Base-by-base conservation (phyloP, 2,329 filamentous ascomycete species). In the Rhinocladiella mackenziei region DNA sequence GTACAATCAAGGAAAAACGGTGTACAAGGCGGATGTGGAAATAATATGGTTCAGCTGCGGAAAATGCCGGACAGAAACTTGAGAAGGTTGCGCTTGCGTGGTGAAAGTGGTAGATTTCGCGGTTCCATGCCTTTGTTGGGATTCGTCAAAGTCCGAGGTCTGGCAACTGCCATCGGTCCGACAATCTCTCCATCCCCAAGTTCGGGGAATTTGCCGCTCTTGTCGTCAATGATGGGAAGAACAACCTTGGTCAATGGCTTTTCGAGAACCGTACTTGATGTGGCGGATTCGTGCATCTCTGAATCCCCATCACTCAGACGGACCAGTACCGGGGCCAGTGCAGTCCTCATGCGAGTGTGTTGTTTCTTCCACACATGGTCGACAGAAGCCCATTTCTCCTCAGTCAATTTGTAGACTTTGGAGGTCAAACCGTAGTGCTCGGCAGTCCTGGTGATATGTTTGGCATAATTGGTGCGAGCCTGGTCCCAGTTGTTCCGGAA, bases 131-230 rank as follows among this genome's bases (percentile, higher is more conserved):
- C 55, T 45, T 36, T 54, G 41, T 26, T 43, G 17, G 22, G 47
- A 30, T 36, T 35, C 5, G 60, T 61, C n/a, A 38, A 22, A 15
- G 41, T 33, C 13, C 51, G 43, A 15, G 55, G 49, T 2, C 65
- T 66, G 4, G 63, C 67, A 23, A 70, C 68, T n/a, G 63, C 79
- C 89, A 96, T 95, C 5, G 89, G 89, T 1, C 89, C 89, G 32
- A 96, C 88, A 61, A 96, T 94, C 64, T 94, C 89, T 57, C 89
- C 84, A 58, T 95, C 89, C 39, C 89, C 89, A 22, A 91, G 78
- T 56, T 83, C 81, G 17, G 89, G 89, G 59, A 95, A 96, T 65
- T 96, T 95, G 60, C 85, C 84, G 51, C 42, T 50, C 40, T 84
- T 65, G 51, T 70, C 66, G 44, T 70, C 62, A 17, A 70, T 60